These are phyloP conservation scores for Fusarium udum DNA, from an alignment of 2,329 filamentous ascomycete genomes.

Conservation along the genomic window DNA sequence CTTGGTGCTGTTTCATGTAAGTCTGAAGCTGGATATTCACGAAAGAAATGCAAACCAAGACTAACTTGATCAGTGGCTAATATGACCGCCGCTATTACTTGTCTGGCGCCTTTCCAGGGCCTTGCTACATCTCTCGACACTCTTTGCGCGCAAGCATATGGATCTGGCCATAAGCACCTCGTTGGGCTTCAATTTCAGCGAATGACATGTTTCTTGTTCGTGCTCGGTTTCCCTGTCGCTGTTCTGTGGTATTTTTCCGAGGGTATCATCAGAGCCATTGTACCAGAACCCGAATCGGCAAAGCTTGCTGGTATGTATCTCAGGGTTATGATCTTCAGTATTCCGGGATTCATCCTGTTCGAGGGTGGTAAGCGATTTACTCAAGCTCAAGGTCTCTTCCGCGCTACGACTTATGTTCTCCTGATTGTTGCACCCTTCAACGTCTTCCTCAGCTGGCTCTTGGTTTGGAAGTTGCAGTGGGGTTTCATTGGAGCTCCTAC, in stretches of 20 bases:
- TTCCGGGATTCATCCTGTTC: conserved; percentile 80
- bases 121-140: conserved; percentile 91
- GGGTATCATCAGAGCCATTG: conserved; percentile 63
- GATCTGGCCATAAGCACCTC: conserved; percentile 87
- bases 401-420: conserved; percentile 79
- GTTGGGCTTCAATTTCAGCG: conserved; percentile 85
- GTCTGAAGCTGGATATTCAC: conserved; percentile 13
- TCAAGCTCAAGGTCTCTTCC: conserved; percentile 84
- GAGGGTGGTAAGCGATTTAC: conserved; percentile 83
- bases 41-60: background rate
- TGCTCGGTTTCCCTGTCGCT: conserved; percentile 76
- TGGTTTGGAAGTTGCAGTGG: conserved; percentile 76
- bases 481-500: conserved; percentile 85
- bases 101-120: conserved; percentile 82
- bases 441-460: conserved; percentile 78
- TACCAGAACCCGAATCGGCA: conserved; percentile 67
- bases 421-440: conserved; percentile 81
- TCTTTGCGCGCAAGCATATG: conserved; percentile 92
- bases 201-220: conserved; percentile 81
- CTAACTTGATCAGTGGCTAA: conserved; percentile 55
- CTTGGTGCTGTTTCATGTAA: conserved; percentile 56
- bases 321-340: conserved; percentile 75
- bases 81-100: conserved; percentile 84
- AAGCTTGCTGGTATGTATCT: conserved; percentile 77
- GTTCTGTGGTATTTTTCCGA: conserved; percentile 76